These are phyloP conservation scores for Brassica napus DNA, from an alignment of 345 rosid genomes.

Conservation along the genomic window Da-Ae NC_063451.1:43313501-43314000, in stretches of 20 bases:
- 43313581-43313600: constrained; percentile 50
- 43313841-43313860: constrained; percentile 89
- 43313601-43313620: constrained; percentile 44
- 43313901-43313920: constrained; percentile 54
- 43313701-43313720: constrained; percentile 66
- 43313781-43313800: no score
- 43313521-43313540: constrained; percentile 35
- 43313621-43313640: neutral
- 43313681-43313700: constrained; percentile 60
- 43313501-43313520: neutral
- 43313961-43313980: constrained; percentile 62
- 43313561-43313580: constrained; percentile 47
- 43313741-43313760: no score
- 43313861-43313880: constrained; percentile 71
- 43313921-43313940: constrained; percentile 55
- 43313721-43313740: constrained; percentile 22
- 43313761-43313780: no score
- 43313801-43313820: no score
- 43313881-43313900: constrained; percentile 55
- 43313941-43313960: constrained; percentile 52
- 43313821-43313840: constrained; percentile 6
- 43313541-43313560: constrained; percentile 51
- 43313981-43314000: constrained; percentile 62
- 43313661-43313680: constrained; percentile 41
- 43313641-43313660: neutral